phyloP scores from a whole-genome alignment of 1,139 yeast genomes.

The Tardiomyces digboiensis region DNA sequence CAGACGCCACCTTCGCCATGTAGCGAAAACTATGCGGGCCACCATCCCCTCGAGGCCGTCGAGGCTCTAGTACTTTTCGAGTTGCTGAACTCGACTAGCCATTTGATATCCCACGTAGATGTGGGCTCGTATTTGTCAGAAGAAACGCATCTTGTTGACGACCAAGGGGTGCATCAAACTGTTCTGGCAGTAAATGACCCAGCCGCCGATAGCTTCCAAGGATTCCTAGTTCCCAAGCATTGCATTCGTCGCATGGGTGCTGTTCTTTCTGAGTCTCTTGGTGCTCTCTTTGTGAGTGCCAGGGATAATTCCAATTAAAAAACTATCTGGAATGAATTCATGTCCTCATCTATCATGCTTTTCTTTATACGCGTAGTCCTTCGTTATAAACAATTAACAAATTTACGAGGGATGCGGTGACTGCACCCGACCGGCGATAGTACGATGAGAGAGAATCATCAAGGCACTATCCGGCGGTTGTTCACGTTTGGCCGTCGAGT shows the following conservation, averaged over 20 bases:
- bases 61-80: constrained; percentile 60
- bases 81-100: constrained; percentile 43
- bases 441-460: no score
- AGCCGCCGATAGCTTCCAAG: not conserved
- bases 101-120: not conserved
- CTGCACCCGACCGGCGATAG: no score
- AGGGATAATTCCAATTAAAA: no score
- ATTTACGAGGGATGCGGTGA: no score
- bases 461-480: no score
- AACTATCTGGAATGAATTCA: no score
- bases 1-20: constrained; percentile 56
- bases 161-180: not conserved
- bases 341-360: no score
- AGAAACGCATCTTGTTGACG: not conserved
- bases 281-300: not conserved
- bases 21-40: constrained; percentile 63
- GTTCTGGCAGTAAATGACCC: not conserved
- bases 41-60: constrained; percentile 61
- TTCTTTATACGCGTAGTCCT: no score
- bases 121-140: not conserved
- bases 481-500: no score
- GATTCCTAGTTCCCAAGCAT: not conserved
- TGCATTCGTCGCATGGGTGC: not conserved
- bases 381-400: no score
- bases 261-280: not conserved